Evolutionary conservation across 2,329 filamentous ascomycete genomes (phyloP).

Genomic region (Xylaria digitata): DNA sequence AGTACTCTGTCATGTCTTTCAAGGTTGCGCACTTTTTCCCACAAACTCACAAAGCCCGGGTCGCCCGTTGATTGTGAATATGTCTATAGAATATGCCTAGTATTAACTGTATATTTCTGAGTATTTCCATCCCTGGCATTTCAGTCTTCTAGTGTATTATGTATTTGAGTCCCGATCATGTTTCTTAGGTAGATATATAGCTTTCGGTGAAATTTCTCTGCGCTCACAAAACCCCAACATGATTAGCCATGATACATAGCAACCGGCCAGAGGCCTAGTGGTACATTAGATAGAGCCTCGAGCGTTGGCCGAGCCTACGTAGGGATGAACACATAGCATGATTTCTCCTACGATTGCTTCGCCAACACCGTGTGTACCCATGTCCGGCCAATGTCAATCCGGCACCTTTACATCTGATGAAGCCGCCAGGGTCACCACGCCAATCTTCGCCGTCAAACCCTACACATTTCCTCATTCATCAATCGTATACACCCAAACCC

Average conservation of each 20-base stretch:
- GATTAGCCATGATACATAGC: neutral
- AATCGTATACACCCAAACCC: neutral
- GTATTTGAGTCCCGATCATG: neutral
- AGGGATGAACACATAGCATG: slow-evolving; percentile 6
- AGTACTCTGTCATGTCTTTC: too few species aligned
- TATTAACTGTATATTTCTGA: too few species aligned
- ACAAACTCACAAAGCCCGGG: too few species aligned
- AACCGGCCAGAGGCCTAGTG: neutral
- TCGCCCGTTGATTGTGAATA: too few species aligned
- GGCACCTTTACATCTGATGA: neutral
- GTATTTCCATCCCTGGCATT: too few species aligned
- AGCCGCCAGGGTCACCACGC: too few species aligned
- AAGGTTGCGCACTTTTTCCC: too few species aligned
- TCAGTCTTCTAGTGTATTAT: too few species aligned
- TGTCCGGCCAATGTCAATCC: slow-evolving; percentile 3
- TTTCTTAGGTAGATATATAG: neutral
- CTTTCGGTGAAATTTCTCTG: neutral
- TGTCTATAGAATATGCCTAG: too few species aligned
- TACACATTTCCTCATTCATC: neutral
- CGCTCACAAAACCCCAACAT: too few species aligned
- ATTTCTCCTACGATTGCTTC: neutral
- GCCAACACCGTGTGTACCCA: too few species aligned
- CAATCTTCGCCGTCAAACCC: neutral
- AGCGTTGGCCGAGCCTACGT: slow-evolving; percentile 13
- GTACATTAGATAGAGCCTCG: slow-evolving; percentile 8